These are phyloP conservation scores for Psilocybe sp. DNA, from an alignment of 768 basidiomycete genomes.

Conservation along the genomic window DNA sequence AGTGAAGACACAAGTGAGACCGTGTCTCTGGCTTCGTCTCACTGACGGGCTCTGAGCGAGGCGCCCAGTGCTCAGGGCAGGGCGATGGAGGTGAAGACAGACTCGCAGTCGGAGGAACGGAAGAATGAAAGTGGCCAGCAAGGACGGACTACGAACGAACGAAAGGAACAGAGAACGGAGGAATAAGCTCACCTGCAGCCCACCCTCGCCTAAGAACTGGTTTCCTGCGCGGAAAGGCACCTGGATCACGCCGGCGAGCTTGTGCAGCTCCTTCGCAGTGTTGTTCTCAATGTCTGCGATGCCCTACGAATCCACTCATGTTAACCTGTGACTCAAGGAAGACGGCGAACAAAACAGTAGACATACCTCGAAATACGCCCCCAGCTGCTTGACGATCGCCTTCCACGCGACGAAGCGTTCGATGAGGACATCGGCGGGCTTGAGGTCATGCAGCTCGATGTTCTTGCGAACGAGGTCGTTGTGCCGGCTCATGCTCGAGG, in stretches of 20 bases:
- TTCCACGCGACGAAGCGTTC: conserved; percentile 96
- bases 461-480: conserved; percentile 95
- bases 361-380: conserved; percentile 79
- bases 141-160: background rate
- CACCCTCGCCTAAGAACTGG: conserved; percentile 98
- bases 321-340: no score
- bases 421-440: conserved; percentile 93
- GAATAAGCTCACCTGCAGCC: conserved; percentile 72
- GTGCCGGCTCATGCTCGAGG: conserved; percentile 70
- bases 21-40: no score
- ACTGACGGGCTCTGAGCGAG: no score
- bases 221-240: conserved; percentile 95
- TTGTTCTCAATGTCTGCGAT: conserved; percentile 90
- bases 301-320: no score
- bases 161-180: background rate
- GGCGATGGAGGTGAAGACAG: no score
- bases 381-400: conserved; percentile 92
- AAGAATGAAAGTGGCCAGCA: no score
- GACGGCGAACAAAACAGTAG: background rate
- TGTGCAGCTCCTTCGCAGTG: conserved; percentile 88
- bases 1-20: no score
- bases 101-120: no score
- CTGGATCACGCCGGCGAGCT: conserved; percentile 93
- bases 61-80: no score
- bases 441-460: conserved; percentile 84